Conservation (phyloP, 495 filamentous ascomycete genomes). For the Aspergillus carlsbadensis region DNA sequence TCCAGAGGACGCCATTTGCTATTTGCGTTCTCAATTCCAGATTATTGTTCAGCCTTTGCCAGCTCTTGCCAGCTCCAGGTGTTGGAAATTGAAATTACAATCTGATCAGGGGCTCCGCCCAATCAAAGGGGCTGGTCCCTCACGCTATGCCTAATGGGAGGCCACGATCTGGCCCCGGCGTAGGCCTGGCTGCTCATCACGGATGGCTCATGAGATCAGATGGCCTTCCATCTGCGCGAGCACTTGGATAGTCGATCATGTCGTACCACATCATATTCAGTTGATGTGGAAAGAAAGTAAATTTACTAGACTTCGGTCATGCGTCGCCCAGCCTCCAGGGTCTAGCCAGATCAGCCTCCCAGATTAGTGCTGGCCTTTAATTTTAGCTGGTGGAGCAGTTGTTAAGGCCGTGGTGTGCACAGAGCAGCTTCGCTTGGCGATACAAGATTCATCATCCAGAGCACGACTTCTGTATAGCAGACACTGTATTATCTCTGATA, state of each 20-base stretch:
- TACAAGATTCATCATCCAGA: not conserved
- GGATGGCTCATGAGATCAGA: not conserved
- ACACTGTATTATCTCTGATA: not conserved
- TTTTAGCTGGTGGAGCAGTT: constrained; percentile 4
- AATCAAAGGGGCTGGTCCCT: not conserved
- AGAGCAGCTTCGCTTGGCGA: not conserved
- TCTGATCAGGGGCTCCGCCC: not conserved
- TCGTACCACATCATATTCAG: too few relatives aligned
- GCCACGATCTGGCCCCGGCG: not conserved
- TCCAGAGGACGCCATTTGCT: too few relatives aligned
- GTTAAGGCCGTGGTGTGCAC: not conserved
- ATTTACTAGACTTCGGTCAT: not conserved
- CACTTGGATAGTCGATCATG: not conserved
- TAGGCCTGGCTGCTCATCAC: not conserved
- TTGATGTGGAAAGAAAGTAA: not conserved
- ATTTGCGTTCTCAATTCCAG: too few relatives aligned
- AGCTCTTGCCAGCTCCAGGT: not conserved
- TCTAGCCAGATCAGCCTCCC: not conserved
- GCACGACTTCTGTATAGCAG: not conserved
- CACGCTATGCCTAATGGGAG: not conserved
- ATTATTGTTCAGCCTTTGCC: too few relatives aligned
- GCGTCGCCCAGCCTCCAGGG: not conserved
- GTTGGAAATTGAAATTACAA: too few relatives aligned
- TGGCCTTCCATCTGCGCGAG: not conserved
- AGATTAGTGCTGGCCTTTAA: not conserved